Conservation (phyloP, 1,139 yeast genomes). For the Magnusiomyces paraingens region DNA sequence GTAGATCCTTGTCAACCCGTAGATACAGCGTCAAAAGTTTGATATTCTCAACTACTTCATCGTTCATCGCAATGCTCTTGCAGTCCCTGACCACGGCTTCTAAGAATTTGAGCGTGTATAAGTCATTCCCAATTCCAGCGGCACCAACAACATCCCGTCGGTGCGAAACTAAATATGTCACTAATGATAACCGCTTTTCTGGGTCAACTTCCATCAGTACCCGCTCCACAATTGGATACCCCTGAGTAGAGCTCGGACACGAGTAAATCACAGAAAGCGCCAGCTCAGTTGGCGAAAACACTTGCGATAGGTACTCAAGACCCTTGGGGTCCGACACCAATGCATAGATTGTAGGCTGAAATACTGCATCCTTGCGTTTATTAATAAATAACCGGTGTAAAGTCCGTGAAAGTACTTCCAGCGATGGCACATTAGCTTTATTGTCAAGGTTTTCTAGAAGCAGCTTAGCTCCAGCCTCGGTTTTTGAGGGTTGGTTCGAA, state of each 20-base stretch:
- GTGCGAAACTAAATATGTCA: constrained; percentile 4
- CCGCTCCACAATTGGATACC: background rate
- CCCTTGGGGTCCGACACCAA: background rate
- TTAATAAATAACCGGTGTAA: constrained; percentile 1
- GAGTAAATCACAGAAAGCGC: constrained; percentile 3
- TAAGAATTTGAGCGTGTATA: background rate
- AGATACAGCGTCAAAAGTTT: constrained; percentile 1
- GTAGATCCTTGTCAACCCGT: background rate
- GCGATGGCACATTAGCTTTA: background rate
- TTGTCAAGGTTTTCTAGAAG: background rate
- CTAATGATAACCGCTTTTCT: constrained; percentile 2
- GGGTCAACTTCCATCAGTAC: constrained; percentile 3
- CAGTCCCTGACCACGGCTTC: background rate
- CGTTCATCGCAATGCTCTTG: background rate
- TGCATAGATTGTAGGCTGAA: background rate
- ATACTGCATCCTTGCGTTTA: background rate
- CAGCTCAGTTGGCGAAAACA: constrained; percentile 4
- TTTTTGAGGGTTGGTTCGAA: background rate
- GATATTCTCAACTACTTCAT: constrained; percentile 5
- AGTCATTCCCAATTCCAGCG: background rate
- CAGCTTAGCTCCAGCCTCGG: background rate
- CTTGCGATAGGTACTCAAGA: background rate
- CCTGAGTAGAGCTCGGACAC: background rate
- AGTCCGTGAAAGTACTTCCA: background rate
- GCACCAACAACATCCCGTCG: background rate